A percentile compares a stretch with the other conserved stretches of the same genome.
phyloP scores from a whole-genome alignment of 192 early-diverging fungal genomes.

The Umbelopsis sp. region DNA sequence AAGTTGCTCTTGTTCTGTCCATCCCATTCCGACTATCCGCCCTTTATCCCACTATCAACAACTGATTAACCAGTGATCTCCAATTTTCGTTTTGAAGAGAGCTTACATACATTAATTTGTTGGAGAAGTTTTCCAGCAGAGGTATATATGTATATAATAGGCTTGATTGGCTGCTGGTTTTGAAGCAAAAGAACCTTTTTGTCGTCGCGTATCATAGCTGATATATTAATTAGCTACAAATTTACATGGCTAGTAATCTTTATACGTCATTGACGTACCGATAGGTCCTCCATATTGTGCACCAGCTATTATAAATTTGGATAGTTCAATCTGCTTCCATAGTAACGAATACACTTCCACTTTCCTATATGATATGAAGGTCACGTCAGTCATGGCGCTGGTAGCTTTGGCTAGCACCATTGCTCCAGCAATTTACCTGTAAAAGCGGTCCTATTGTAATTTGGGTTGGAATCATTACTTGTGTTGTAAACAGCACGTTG shows the following conservation, averaged over 20 bases:
- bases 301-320: slow-evolving; percentile 79
- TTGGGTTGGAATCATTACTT: not conserved
- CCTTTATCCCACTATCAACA: slow-evolving; percentile 80
- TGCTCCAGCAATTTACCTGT: slow-evolving; percentile 46
- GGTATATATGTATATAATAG: slow-evolving; percentile 84
- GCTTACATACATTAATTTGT: slow-evolving; percentile 72
- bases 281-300: slow-evolving; percentile 94
- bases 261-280: slow-evolving; percentile 50
- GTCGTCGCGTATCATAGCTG: slow-evolving; percentile 94
- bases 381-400: not conserved
- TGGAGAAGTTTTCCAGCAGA: slow-evolving; percentile 84
- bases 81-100: not conserved
- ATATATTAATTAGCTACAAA: not conserved
- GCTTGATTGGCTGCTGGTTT: slow-evolving; percentile 71
- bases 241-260: not conserved
- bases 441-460: slow-evolving; percentile 52
- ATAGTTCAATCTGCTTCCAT: slow-evolving; percentile 89
- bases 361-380: slow-evolving; percentile 44
- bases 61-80: not conserved
- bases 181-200: slow-evolving; percentile 77
- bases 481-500: not conserved
- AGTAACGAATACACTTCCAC: slow-evolving; percentile 85
- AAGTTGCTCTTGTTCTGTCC: slow-evolving; percentile 87
- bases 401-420: not conserved
- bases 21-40: slow-evolving; percentile 88